phyloP scores from a whole-genome alignment of 257 asterid species.

The Mitragyna speciosa region DNA sequence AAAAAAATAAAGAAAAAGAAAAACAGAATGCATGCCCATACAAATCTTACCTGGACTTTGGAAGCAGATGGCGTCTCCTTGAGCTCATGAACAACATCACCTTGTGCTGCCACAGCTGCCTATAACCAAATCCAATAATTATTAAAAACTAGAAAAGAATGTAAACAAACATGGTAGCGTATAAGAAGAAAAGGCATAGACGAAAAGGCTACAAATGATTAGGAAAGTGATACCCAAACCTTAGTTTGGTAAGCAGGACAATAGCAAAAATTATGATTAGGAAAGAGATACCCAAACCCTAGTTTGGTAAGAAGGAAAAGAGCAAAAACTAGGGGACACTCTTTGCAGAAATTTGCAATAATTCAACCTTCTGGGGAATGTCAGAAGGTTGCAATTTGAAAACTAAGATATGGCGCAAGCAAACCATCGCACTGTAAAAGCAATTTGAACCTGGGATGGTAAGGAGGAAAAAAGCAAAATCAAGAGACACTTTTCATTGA shows the following conservation, averaged over 20 bases:
- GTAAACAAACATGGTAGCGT: neutral
- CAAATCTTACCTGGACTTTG: conserved; percentile 46
- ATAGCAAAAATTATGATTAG: neutral
- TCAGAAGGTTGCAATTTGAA: neutral
- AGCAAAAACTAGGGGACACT: neutral
- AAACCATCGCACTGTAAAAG: neutral
- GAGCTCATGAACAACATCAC: conserved; percentile 50
- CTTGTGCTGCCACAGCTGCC: conserved; percentile 88
- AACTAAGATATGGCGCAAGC: neutral
- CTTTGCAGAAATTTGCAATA: neutral
- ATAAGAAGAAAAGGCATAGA: neutral
- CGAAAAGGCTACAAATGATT: neutral
- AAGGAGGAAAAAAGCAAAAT: neutral
- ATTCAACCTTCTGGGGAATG: conserved; percentile 14
- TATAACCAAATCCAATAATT: conserved; percentile 24
- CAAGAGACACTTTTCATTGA: neutral
- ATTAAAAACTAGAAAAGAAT: neutral
- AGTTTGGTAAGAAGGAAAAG: neutral
- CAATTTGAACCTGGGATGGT: neutral
- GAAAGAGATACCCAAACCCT: neutral
- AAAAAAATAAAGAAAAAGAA: neutral
- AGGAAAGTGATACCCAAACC: neutral
- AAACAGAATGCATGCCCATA: neutral
- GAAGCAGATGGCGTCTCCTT: conserved; percentile 63
- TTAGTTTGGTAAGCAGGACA: neutral